Conservation (phyloP, 495 filamentous ascomycete species). For the Lophiostoma macrostomum region DNA sequence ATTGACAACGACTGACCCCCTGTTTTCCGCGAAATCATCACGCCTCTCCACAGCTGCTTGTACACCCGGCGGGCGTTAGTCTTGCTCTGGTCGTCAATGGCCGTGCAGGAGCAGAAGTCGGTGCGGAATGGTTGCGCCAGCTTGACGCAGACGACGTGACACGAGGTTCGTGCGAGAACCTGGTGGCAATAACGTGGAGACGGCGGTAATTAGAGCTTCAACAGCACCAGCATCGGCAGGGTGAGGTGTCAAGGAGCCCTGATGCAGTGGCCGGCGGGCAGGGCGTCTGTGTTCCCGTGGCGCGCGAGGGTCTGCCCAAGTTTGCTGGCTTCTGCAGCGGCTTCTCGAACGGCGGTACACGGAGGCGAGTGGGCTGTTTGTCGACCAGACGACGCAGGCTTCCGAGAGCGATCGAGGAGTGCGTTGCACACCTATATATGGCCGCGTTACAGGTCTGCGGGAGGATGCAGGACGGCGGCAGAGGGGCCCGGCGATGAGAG, state of each 20-base stretch:
- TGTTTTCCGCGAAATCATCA: constrained; percentile 32
- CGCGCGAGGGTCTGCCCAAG: constrained; percentile 14
- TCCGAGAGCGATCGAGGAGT: constrained; percentile 16
- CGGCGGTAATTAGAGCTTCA: not conserved
- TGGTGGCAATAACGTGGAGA: constrained; percentile 15
- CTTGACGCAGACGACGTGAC: constrained; percentile 18
- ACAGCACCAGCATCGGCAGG: constrained; percentile 15
- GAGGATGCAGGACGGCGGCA: not conserved
- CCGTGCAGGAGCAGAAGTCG: constrained; percentile 25
- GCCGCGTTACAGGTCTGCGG: constrained; percentile 7
- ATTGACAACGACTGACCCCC: constrained; percentile 18
- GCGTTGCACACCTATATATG: constrained; percentile 14
- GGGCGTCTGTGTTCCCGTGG: not conserved
- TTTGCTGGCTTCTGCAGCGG: constrained; percentile 26
- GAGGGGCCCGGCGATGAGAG: not conserved
- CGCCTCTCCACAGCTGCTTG: constrained; percentile 32
- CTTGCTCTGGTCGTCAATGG: constrained; percentile 21
- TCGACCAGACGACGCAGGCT: not conserved
- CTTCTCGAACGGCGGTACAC: constrained; percentile 27
- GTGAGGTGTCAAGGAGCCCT: too few relatives aligned
- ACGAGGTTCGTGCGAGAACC: constrained; percentile 31
- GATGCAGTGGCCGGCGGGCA: too few relatives aligned
- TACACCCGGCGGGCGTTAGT: constrained; percentile 28
- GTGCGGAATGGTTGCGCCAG: constrained; percentile 32
- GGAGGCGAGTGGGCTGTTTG: constrained; percentile 3